These are phyloP conservation scores for Amoebophrya sp. DNA, from an alignment of 169 alveolate genomes.

Conservation along the genomic window DNA sequence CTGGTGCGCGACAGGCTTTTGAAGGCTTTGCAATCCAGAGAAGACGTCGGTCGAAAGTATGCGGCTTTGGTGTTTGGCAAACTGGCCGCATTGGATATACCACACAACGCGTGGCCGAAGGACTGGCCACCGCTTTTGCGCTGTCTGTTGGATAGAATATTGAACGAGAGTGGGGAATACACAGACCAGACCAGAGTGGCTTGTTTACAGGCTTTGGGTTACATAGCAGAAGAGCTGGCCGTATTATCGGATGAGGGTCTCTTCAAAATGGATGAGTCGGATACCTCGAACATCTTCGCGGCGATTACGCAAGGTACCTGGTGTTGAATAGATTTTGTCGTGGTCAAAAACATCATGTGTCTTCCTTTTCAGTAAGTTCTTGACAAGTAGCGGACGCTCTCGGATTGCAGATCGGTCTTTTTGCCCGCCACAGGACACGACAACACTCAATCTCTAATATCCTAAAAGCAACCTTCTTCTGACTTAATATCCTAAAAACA, in stretches of 20 bases:
- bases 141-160: neutral
- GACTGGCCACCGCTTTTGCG: neutral
- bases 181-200: neutral
- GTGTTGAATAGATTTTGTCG: too few species aligned
- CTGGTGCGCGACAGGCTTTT: neutral
- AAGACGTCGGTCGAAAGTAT: neutral
- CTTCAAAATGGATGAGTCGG: neutral
- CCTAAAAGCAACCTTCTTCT: too few species aligned
- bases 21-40: neutral
- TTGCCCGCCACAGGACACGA: too few species aligned
- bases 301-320: conserved; percentile 16
- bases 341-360: too few species aligned
- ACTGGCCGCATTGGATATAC: neutral
- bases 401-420: too few species aligned
- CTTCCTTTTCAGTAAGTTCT: too few species aligned
- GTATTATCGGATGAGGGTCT: neutral
- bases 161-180: neutral
- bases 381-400: too few species aligned
- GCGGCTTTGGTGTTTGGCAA: neutral
- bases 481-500: too few species aligned
- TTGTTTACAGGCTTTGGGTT: neutral
- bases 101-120: neutral
- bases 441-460: too few species aligned
- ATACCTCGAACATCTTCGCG: neutral
- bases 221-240: neutral